These are phyloP conservation scores for Lithospermum erythrorhizon DNA, from an alignment of 257 asterid species.

Conservation along the genomic window DNA sequence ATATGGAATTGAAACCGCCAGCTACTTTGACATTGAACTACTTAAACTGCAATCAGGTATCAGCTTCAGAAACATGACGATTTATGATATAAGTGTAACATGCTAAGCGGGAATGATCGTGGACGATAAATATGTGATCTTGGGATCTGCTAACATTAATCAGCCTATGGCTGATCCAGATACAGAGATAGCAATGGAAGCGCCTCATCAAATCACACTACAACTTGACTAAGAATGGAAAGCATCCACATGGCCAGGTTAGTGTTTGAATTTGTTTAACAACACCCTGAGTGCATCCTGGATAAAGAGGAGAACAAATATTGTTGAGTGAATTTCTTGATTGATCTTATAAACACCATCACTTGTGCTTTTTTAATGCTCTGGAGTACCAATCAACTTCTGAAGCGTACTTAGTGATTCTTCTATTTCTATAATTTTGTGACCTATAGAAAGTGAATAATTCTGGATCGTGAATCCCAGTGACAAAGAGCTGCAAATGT, in stretches of 20 bases:
- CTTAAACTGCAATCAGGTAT: conserved; percentile 16
- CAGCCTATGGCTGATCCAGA: conserved; percentile 83
- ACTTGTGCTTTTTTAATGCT: background rate
- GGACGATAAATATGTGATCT: conserved; percentile 67
- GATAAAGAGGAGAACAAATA: background rate
- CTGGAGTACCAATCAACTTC: background rate
- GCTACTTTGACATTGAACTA: background rate
- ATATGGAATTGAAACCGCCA: background rate
- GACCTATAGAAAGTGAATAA: background rate
- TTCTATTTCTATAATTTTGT: background rate
- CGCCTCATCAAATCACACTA: conserved; percentile 68
- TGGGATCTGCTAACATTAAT: conserved; percentile 80
- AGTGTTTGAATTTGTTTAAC: conserved; percentile 1
- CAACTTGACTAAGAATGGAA: conserved; percentile 46
- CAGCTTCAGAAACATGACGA: conserved; percentile 37
- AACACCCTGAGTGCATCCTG: background rate
- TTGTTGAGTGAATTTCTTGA: background rate
- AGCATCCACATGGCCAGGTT: conserved; percentile 68
- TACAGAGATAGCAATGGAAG: conserved; percentile 91
- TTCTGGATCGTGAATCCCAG: background rate
- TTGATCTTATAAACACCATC: background rate
- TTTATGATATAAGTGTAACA: conserved; percentile 80
- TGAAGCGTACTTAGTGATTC: background rate
- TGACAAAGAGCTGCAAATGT: background rate
- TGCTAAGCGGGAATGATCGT: conserved; percentile 82